A percentile compares a stretch with the other conserved stretches of the same genome.
These are phyloP conservation scores for Torulaspora gathmanii DNA, from an alignment of 805 yeast species.

Conservation along the genomic window DNA sequence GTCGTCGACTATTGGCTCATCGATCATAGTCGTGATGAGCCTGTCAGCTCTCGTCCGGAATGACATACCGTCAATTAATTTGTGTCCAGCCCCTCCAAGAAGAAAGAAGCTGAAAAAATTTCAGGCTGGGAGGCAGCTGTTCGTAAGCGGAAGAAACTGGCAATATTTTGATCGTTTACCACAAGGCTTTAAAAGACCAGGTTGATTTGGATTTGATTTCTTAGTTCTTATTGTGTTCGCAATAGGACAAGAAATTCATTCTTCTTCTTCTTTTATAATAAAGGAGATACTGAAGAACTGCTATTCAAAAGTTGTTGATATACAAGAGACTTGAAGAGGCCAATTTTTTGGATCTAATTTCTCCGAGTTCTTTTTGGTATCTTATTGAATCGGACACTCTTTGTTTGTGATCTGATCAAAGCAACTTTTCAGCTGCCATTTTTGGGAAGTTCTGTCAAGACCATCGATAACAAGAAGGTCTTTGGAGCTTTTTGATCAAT, in stretches of 20 bases:
- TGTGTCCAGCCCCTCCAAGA: conserved; percentile 12
- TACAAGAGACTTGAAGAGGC: conserved; percentile 6
- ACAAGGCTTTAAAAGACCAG: neutral
- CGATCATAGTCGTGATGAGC: conserved; percentile 1
- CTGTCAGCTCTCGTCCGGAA: neutral
- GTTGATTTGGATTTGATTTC: neutral
- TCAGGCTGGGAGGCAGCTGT: conserved; percentile 4
- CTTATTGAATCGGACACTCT: conserved; percentile 2
- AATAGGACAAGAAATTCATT: conserved; percentile 9
- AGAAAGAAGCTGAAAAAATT: conserved; percentile 11
- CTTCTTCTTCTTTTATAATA: conserved; percentile 13
- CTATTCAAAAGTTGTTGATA: conserved; percentile 16
- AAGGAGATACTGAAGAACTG: conserved; percentile 14
- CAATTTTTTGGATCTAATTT: neutral
- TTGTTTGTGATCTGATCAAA: conserved; percentile 5
- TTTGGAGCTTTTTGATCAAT: conserved; percentile 1
- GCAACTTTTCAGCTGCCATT: conserved; percentile 4
- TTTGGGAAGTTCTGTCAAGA: neutral
- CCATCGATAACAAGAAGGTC: neutral
- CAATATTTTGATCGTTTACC: conserved; percentile 3
- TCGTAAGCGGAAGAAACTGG: conserved; percentile 3
- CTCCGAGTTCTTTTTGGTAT: conserved; percentile 2
- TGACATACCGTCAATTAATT: conserved; percentile 5
- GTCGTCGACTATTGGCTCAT: conserved; percentile 10
- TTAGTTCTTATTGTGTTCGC: neutral